Evolutionary conservation across 306 rosid species (phyloP), one percentile per base, ranked within the genome.

Genomic region (Gynostemma pentaphyllum): DNA sequence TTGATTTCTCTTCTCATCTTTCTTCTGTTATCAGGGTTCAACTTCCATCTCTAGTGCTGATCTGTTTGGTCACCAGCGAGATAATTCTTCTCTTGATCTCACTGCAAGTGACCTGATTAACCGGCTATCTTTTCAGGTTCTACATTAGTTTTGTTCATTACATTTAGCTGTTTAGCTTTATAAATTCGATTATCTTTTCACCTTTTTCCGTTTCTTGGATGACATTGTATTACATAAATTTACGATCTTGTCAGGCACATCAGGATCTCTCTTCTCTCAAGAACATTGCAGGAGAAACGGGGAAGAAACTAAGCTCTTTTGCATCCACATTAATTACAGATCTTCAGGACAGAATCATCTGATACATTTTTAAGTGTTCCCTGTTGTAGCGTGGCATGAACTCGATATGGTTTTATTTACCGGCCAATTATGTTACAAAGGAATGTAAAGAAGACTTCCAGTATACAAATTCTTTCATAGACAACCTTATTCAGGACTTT

Each of bases 41-140:
- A 70, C 83, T 69, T 71, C 95, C 76, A 92, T 92, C 75, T 92
- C 96, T 36, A 92, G 96, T 76, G 88, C 94, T 12, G 98, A 92
- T 71, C 81, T 91, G 22, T 92, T 92, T 65, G 96, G 96, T 57
- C 68, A 82, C 71, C 48, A 75, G 5, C 37, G 28, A 7, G 87
- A 87, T 45, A 70, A 68, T 78, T 62, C 70, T 36, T 49, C 70
- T n/a, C 42, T 76, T 52, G 96, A 88, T 84, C 44, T 84, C 50
- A 62, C 79, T 45, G 86, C 89, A 14, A 76, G 53, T 4, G 72
- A 68, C 52, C 62, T 68, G 28, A 68, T 68, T 30, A 68, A 68
- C 64, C 72, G 72, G 29, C 37, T 68, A 27, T 68, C 72, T 19
- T 53, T 68, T 32, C 72, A 68, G 72, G 72, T 68, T 44, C 68